Evolutionary conservation across 148 eudicot species (phyloP).

Genomic region (Rhododendron griersonianum): DNA sequence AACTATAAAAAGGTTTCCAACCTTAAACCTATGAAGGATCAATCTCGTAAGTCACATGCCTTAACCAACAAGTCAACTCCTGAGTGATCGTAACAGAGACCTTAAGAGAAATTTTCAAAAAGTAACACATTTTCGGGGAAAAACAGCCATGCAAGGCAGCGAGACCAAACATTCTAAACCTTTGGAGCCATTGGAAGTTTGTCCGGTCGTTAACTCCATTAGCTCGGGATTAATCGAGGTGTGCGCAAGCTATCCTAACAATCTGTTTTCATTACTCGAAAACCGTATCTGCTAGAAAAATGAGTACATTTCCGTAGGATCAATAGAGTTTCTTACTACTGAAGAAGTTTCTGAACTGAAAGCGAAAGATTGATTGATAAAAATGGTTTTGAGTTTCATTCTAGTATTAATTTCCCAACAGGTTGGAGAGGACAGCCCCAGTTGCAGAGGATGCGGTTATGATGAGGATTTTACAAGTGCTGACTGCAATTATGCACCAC

Average conservation of each 20-base stretch:
- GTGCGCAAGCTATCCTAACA: too few relatives aligned
- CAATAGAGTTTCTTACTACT: neutral
- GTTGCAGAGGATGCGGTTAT: slow-evolving; percentile 58
- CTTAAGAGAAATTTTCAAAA: neutral
- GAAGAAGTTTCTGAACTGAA: neutral
- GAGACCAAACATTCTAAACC: neutral
- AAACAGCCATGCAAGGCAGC: neutral
- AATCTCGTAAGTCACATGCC: neutral
- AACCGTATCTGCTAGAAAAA: neutral
- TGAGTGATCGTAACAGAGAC: neutral
- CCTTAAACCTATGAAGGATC: neutral
- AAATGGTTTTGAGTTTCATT: neutral
- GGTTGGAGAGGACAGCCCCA: slow-evolving; percentile 55
- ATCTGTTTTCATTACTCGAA: neutral
- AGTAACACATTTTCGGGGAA: neutral
- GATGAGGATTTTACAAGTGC: slow-evolving; percentile 57
- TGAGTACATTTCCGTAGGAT: neutral
- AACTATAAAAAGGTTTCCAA: neutral
- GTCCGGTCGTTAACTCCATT: too few relatives aligned
- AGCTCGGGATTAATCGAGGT: neutral
- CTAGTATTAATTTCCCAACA: neutral
- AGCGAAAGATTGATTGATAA: neutral
- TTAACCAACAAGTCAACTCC: neutral
- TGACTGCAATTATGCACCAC: slow-evolving; percentile 51
- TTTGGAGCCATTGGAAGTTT: neutral